Evolutionary conservation across 495 filamentous ascomycete species (phyloP).

Genomic region (Daldinia loculata): DNA sequence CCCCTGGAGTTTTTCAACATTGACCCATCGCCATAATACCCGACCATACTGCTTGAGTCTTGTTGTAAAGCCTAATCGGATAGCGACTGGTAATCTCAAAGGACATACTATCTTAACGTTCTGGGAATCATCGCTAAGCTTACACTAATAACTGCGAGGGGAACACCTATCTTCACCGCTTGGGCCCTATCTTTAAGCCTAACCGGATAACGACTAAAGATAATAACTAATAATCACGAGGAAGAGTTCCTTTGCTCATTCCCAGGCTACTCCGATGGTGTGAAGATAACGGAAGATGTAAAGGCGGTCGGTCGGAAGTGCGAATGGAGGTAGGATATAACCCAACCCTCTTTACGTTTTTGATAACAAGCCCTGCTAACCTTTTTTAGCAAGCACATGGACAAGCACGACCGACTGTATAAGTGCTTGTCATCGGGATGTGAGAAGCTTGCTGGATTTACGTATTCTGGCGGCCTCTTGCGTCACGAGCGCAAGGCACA

Average conservation of each 20-base stretch:
- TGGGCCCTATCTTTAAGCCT: neutral
- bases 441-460: constrained; percentile 87
- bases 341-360: neutral
- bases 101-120: too few species aligned
- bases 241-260: constrained; percentile 71
- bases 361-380: constrained; percentile 8
- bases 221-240: neutral
- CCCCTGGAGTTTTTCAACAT: neutral
- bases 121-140: too few species aligned
- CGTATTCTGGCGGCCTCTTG: constrained; percentile 86
- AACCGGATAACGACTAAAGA: neutral
- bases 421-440: constrained; percentile 80
- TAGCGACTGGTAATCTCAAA: neutral
- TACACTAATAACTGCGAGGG: too few species aligned
- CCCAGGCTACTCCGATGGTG: constrained; percentile 62
- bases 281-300: constrained; percentile 41
- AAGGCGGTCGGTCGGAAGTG: constrained; percentile 77
- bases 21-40: neutral
- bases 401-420: constrained; percentile 90
- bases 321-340: constrained; percentile 83
- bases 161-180: too few species aligned
- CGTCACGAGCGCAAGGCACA: constrained; percentile 93
- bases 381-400: constrained; percentile 84
- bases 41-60: neutral
- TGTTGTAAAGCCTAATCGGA: neutral